These are phyloP conservation scores for Phytophthora pseudosyringae DNA, from an alignment of 352 stramenopile species.

Conservation along the genomic window DNA sequence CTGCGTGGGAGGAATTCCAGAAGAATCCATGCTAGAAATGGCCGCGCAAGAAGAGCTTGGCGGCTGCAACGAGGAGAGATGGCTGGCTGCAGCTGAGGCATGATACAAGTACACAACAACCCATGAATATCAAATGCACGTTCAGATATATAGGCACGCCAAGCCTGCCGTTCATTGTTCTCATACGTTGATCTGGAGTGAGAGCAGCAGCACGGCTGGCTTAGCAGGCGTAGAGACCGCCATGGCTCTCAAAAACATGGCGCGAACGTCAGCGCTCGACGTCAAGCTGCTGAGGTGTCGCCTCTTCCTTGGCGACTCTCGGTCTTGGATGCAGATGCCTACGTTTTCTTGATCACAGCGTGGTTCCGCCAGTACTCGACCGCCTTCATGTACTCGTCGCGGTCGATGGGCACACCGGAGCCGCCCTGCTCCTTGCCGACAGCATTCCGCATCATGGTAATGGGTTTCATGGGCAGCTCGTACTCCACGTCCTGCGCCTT, in stretches of 20 bases:
- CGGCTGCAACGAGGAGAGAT: constrained; percentile 5
- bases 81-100: constrained; percentile 13
- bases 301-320: constrained; percentile 1
- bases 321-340: constrained; percentile 12
- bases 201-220: constrained; percentile 6
- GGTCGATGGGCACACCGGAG: constrained; percentile 84
- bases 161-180: constrained; percentile 31
- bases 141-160: constrained; percentile 33
- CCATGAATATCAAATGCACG: constrained; percentile 51
- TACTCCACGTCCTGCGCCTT: constrained; percentile 96
- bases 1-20: constrained; percentile 89
- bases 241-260: constrained; percentile 19
- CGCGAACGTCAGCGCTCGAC: constrained; percentile 16
- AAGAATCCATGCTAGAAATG: constrained; percentile 71
- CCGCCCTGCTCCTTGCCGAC: constrained; percentile 96
- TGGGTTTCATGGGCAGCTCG: constrained; percentile 98
- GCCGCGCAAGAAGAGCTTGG: constrained; percentile 12
- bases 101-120: constrained; percentile 31
- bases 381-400: constrained; percentile 80
- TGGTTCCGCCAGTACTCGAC: constrained; percentile 91
- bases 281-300: constrained; percentile 21
- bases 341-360: constrained; percentile 82
- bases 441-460: constrained; percentile 98
- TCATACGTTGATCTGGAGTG: constrained; percentile 20
- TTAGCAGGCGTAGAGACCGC: constrained; percentile 9